Evolutionary conservation across 768 basidiomycete genomes (phyloP).

Genomic region (Saitozyma podzolica): DNA sequence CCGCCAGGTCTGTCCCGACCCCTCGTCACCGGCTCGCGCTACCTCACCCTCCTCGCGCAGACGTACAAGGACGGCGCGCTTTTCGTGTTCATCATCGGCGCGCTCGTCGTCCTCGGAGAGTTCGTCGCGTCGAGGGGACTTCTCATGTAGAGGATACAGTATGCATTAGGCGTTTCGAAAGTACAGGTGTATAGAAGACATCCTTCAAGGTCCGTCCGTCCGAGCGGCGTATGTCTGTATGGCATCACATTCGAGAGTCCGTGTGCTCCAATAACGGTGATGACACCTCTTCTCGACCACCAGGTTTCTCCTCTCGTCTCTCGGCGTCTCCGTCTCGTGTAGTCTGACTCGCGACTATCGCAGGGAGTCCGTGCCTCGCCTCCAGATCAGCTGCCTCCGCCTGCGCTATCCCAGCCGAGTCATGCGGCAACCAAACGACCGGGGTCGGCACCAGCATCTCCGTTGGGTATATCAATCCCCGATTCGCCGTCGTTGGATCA

Average conservation of each 20-base stretch:
- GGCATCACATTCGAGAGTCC: too few relatives aligned
- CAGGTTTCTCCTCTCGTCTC: slow-evolving; percentile 1
- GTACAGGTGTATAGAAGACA: not conserved
- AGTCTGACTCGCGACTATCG: slow-evolving; percentile 56
- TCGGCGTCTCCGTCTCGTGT: not conserved
- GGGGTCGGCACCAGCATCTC: slow-evolving; percentile 75
- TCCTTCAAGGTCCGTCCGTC: not conserved
- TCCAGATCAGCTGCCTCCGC: slow-evolving; percentile 75
- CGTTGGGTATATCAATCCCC: slow-evolving; percentile 75
- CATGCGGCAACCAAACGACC: slow-evolving; percentile 82
- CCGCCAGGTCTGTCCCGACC: slow-evolving; percentile 46
- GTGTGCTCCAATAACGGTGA: too few relatives aligned
- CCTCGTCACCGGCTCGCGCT: slow-evolving; percentile 46
- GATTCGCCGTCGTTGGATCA: slow-evolving; percentile 75
- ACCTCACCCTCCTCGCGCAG: slow-evolving; percentile 44
- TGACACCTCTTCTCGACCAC: not conserved
- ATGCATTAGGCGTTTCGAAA: slow-evolving; percentile 3
- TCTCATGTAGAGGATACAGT: slow-evolving; percentile 1
- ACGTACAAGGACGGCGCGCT: slow-evolving; percentile 49
- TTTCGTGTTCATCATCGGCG: slow-evolving; percentile 44
- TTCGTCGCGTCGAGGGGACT: slow-evolving; percentile 5
- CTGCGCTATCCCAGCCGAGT: slow-evolving; percentile 67
- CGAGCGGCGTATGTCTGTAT: too few relatives aligned
- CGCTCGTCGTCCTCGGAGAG: slow-evolving; percentile 30
- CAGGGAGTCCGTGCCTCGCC: slow-evolving; percentile 69